Evolutionary conservation across 2,329 filamentous ascomycete genomes (phyloP).

Genomic region (Claviceps quebecensis): DNA sequence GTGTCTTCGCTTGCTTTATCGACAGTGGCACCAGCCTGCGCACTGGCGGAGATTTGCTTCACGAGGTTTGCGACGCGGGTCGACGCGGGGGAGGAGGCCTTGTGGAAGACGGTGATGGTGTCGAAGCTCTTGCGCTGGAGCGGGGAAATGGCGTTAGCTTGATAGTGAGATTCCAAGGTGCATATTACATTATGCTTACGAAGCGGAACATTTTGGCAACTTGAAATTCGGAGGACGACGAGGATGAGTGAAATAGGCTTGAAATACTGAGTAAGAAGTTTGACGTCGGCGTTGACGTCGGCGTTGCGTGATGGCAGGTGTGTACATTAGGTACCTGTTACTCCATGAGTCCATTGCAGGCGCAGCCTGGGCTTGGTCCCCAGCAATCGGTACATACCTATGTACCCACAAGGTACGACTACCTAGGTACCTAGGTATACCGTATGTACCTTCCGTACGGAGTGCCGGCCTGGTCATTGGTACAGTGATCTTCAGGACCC

Average conservation of each 20-base stretch:
- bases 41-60: constrained; percentile 63
- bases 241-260: background rate
- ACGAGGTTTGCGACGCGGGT: constrained; percentile 60
- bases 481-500: background rate
- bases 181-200: constrained; percentile 5
- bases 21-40: constrained; percentile 51
- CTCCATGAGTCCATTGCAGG: too few relatives aligned
- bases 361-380: too few relatives aligned
- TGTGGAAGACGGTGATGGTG: constrained; percentile 93
- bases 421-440: too few relatives aligned
- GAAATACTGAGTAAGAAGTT: background rate
- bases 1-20: constrained; percentile 59
- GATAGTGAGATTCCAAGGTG: background rate
- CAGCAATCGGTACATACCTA: too few relatives aligned
- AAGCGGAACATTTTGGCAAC: constrained; percentile 12
- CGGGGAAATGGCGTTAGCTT: background rate
- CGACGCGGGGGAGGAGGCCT: constrained; percentile 59
- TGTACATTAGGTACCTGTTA: background rate
- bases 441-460: too few relatives aligned
- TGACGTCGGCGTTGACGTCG: background rate
- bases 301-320: background rate
- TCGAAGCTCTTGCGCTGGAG: constrained; percentile 67
- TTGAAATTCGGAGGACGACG: background rate
- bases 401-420: too few relatives aligned
- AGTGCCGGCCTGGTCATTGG: too few relatives aligned